A percentile compares a stretch with the other conserved stretches of the same genome.
Evolutionary conservation across 2,329 filamentous ascomycete species (phyloP).

Genomic region (Ophidiomyces ophidiicola): DNA sequence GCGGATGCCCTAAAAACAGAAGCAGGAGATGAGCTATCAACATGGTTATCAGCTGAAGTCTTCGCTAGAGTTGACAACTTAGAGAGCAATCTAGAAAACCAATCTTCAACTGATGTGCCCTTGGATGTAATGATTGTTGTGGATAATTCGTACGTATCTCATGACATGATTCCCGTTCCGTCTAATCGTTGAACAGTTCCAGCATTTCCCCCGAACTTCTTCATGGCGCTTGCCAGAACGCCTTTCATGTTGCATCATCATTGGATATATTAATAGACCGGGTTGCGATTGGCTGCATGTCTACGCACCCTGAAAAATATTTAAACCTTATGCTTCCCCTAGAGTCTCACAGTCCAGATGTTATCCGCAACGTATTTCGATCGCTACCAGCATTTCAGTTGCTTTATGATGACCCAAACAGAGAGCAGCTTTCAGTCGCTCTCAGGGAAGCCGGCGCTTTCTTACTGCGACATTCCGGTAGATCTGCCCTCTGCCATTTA

Average conservation of each 20-base stretch:
- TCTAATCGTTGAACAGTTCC: slow-evolving; percentile 7
- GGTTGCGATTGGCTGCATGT: slow-evolving; percentile 21
- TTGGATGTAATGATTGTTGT: slow-evolving; percentile 28
- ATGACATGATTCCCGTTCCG: slow-evolving; percentile 12
- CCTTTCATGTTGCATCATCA: slow-evolving; percentile 19
- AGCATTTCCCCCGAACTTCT: slow-evolving; percentile 15
- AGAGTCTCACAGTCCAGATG: slow-evolving; percentile 18
- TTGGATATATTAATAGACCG: slow-evolving; percentile 19
- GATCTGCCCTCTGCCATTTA: slow-evolving; percentile 24
- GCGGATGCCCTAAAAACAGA: slow-evolving; percentile 13
- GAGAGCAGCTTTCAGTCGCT: slow-evolving; percentile 14
- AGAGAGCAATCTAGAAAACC: slow-evolving; percentile 6
- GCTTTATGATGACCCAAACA: slow-evolving; percentile 7
- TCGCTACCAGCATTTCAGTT: slow-evolving; percentile 16
- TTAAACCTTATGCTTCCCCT: slow-evolving; percentile 22
- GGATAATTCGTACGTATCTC: slow-evolving; percentile 24
- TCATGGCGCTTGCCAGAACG: slow-evolving; percentile 18
- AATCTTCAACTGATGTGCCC: slow-evolving; percentile 18
- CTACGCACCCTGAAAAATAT: slow-evolving; percentile 14
- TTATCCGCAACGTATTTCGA: slow-evolving; percentile 17
- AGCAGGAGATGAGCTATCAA: slow-evolving; percentile 9
- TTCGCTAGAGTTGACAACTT: slow-evolving; percentile 18
- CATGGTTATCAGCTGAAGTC: slow-evolving; percentile 29
- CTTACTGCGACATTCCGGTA: slow-evolving; percentile 18
- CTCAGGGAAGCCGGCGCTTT: slow-evolving; percentile 20